Conservation (phyloP, 768 basidiomycete species). For the Lactifluus piperatus region DNA sequence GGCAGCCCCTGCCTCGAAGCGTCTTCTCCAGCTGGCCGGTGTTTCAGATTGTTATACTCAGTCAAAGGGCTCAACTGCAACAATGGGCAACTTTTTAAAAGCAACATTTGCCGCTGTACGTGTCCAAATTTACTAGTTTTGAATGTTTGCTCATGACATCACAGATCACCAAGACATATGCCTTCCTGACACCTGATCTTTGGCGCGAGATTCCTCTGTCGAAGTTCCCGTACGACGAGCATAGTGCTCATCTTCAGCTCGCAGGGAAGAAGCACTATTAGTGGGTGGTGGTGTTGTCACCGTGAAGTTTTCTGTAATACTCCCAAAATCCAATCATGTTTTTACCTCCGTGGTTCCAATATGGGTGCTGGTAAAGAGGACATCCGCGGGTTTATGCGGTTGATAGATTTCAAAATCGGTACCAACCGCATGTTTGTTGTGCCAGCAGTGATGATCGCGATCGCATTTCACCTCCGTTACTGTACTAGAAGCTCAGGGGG, state of each 20-base stretch:
- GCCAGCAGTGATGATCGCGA: no score
- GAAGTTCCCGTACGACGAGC: constrained; percentile 90
- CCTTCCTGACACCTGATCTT: constrained; percentile 96
- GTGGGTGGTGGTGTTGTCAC: constrained; percentile 14
- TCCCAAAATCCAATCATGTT: constrained; percentile 14
- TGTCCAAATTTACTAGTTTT: constrained; percentile 16
- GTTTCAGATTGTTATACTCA: constrained; percentile 97
- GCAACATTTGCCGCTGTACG: constrained; percentile 88
- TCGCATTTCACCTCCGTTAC: no score
- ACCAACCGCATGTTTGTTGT: no score
- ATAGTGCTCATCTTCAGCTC: constrained; percentile 86
- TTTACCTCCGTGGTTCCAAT: neutral
- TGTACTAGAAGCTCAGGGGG: no score
- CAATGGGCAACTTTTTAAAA: constrained; percentile 99
- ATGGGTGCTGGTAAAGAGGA: no score
- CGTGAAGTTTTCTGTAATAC: constrained; percentile 9
- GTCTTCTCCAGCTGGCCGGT: constrained; percentile 94
- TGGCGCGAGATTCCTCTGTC: constrained; percentile 92
- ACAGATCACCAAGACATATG: constrained; percentile 95
- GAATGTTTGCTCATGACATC: neutral
- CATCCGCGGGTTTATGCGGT: no score
- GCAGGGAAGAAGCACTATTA: constrained; percentile 69
- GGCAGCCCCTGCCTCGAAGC: constrained; percentile 95
- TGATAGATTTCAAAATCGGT: neutral
- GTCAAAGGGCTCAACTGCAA: constrained; percentile 96